Base-by-base conservation (phyloP, 148 eudicot genomes). In the Vaccinium darrowii region DNA sequence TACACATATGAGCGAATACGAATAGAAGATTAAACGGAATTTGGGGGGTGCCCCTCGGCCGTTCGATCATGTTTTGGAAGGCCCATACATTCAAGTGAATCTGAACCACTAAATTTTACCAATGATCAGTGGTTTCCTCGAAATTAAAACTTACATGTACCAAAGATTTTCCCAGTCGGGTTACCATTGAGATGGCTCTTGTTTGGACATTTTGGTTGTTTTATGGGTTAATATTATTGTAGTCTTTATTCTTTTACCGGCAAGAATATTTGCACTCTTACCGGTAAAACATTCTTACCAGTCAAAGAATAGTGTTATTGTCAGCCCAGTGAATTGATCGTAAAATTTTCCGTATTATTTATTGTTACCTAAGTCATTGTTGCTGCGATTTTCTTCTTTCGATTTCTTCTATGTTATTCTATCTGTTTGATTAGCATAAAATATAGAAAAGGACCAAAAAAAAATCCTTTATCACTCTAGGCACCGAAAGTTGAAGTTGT, bases 401-500 rank as follows among this genome's bases (percentile, higher is more conserved):
- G 11, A 6, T 9, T 33, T 57, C 52, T 1, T 36, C 7, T 60
- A 6, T 21, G 18, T 60, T 33, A 23, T 57, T 60, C 9, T 14
- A 9, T 60, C 5, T 19, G 30, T 12, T 33, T 57, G 50, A 79
- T 79, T 39, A 18, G 72, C 51, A 58, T 36, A 77, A 80, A 39
- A 50, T 12, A 21, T 39, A 18, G 4, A 80, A 57, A 36, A 30
- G 82, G 4, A 73, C 76, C n/a, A 80, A 33, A 57, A 27, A 7
- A 57, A 57, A 27, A 7, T 33, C 71, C 69, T n/a, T 52, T 12
- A 80, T 60, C 72, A 80, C 39, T 18, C 72, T 10, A 36, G 8
- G 82, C 82, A 80, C 82, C 82, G 82, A 80, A 80, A 80, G 82
- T 36, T 39, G 81, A 27, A 6, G 13, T 51, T 8, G 30, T 16